A percentile compares a stretch with the other conserved stretches of the same genome.
Conservation (phyloP, 2,329 filamentous ascomycete genomes). For the Aspergillus flavus region DNA sequence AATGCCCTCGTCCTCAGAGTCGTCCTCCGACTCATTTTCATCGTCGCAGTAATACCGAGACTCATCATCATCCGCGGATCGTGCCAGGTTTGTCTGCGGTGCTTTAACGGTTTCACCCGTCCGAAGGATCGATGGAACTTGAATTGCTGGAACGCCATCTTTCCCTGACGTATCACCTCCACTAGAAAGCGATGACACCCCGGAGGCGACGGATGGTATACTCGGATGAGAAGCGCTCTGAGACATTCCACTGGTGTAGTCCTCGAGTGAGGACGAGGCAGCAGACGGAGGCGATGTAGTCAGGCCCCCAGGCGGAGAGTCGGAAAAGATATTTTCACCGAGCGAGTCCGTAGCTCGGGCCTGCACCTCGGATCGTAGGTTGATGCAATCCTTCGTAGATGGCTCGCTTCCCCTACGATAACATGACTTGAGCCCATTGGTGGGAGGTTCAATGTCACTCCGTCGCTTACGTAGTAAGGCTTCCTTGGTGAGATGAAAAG, state of each 20-base stretch:
- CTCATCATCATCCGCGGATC: slow-evolving; percentile 40
- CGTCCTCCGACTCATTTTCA: slow-evolving; percentile 41
- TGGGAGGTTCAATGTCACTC: slow-evolving; percentile 28
- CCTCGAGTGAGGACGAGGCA: slow-evolving; percentile 49
- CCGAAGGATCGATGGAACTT: slow-evolving; percentile 43
- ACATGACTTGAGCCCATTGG: slow-evolving; percentile 18
- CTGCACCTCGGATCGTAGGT: slow-evolving; percentile 19
- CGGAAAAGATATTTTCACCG: slow-evolving; percentile 15
- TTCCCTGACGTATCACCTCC: slow-evolving; percentile 37
- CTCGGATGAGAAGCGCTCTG: slow-evolving; percentile 52
- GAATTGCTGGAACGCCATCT: slow-evolving; percentile 26
- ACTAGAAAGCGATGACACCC: slow-evolving; percentile 49
- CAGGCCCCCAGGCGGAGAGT: slow-evolving; percentile 28
- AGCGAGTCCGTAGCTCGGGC: slow-evolving; percentile 18
- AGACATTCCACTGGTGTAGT: slow-evolving; percentile 50
- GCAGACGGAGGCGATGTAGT: slow-evolving; percentile 46
- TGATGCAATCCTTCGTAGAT: slow-evolving; percentile 26
- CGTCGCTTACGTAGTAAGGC: slow-evolving; percentile 35
- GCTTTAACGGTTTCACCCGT: slow-evolving; percentile 47
- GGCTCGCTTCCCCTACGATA: slow-evolving; percentile 27
- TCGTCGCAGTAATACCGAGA: slow-evolving; percentile 45
- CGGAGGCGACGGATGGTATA: slow-evolving; percentile 49
- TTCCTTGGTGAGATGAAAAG: slow-evolving; percentile 39
- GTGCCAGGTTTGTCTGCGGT: slow-evolving; percentile 20
- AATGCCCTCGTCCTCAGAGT: slow-evolving; percentile 47